Evolutionary conservation across 208 protist genomes (phyloP).

Genomic region (Leishmania tarentolae): DNA sequence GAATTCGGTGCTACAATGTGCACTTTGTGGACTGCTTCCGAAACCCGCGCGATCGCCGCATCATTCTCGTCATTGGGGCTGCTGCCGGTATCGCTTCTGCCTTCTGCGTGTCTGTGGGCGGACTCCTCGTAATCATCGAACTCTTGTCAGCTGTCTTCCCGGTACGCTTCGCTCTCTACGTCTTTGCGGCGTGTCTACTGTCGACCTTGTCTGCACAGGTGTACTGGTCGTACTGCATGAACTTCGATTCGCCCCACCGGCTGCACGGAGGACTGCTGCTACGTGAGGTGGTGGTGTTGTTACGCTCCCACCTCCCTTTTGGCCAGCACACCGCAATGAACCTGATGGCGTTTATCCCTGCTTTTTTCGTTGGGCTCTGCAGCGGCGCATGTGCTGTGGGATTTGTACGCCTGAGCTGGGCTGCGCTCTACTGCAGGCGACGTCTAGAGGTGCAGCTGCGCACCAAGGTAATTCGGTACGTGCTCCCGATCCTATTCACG

Average conservation of each 20-base stretch:
- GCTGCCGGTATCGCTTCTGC: conserved; percentile 56
- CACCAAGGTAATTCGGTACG: conserved; percentile 43
- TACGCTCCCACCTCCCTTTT: conserved; percentile 43
- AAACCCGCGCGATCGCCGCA: conserved; percentile 55
- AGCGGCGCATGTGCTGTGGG: conserved; percentile 41
- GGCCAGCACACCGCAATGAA: conserved; percentile 49
- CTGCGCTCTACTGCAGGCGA: conserved; percentile 40
- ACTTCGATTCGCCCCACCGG: conserved; percentile 40
- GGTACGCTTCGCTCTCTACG: conserved; percentile 58
- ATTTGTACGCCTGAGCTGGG: conserved; percentile 47
- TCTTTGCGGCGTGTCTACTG: conserved; percentile 57
- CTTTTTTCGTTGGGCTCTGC: conserved; percentile 41
- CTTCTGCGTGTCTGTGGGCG: conserved; percentile 57
- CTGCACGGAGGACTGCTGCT: conserved; percentile 32
- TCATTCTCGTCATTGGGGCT: conserved; percentile 49
- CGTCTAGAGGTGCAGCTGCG: conserved; percentile 34
- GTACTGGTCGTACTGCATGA: conserved; percentile 52
- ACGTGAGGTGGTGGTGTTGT: conserved; percentile 36
- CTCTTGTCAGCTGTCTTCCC: conserved; percentile 52
- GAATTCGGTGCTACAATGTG: conserved; percentile 46
- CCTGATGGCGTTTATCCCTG: conserved; percentile 44
- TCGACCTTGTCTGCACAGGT: conserved; percentile 50
- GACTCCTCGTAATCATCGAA: conserved; percentile 60
- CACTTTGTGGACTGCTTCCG: conserved; percentile 63
- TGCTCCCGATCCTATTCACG: conserved; percentile 46